These are phyloP conservation scores for Clonostachys byssicola DNA, from an alignment of 2,329 filamentous ascomycete genomes.

Conservation along the genomic window DNA sequence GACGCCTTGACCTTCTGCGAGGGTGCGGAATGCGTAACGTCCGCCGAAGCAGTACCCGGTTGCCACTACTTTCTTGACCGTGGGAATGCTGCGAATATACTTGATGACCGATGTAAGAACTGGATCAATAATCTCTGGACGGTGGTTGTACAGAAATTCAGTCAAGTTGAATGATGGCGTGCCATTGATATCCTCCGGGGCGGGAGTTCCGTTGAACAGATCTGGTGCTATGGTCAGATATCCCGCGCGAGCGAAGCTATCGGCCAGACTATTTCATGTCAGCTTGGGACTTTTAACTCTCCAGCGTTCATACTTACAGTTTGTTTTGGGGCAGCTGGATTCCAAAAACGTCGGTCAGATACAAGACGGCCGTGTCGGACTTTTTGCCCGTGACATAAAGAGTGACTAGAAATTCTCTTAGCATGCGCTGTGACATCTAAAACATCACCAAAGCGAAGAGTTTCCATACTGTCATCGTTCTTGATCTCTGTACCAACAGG, in stretches of 20 bases:
- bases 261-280: conserved; percentile 9
- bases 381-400: conserved; percentile 4
- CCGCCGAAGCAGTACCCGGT: conserved; percentile 61
- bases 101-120: conserved; percentile 9
- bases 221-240: conserved; percentile 17
- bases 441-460: conserved; percentile 10
- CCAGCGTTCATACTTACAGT: conserved; percentile 1
- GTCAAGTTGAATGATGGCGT: conserved; percentile 9
- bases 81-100: conserved; percentile 30
- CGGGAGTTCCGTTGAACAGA: conserved; percentile 14
- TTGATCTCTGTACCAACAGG: background rate
- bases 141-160: conserved; percentile 11
- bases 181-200: conserved; percentile 9
- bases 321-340: conserved; percentile 10
- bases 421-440: conserved; percentile 16
- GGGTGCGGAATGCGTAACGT: conserved; percentile 46
- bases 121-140: conserved; percentile 10
- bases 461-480: background rate
- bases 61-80: conserved; percentile 41
- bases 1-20: conserved; percentile 37
- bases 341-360: conserved; percentile 11
- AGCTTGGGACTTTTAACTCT: too few species aligned
- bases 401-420: conserved; percentile 2
- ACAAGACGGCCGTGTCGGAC: conserved; percentile 7
- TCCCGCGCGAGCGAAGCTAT: conserved; percentile 17